Conservation (phyloP, 768 basidiomycete genomes). For the Tricholoma flavovirens region DNA sequence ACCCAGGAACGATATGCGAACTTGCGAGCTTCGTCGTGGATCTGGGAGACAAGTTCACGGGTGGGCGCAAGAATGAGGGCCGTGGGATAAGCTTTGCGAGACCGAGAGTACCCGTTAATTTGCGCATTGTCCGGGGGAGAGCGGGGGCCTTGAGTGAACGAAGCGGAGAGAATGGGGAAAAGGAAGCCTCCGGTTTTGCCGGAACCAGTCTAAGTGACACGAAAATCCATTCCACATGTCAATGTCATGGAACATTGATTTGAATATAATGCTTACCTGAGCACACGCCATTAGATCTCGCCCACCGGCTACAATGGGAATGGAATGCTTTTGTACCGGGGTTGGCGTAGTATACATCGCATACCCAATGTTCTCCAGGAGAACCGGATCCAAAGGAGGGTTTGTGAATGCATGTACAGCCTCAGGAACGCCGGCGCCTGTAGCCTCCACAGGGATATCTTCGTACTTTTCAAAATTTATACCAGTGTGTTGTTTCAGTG, state of each 20-base stretch:
- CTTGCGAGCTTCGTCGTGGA: conserved; percentile 98
- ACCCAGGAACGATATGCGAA: conserved; percentile 99
- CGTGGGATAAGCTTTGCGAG: conserved; percentile 92
- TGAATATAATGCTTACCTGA: conserved; percentile 46
- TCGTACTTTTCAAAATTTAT: conserved; percentile 99
- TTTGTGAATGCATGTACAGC: conserved; percentile 82
- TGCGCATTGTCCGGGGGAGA: conserved; percentile 53
- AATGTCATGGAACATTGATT: conserved; percentile 8
- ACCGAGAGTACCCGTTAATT: conserved; percentile 50
- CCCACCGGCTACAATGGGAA: conserved; percentile 91
- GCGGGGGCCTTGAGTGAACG: conserved; percentile 79
- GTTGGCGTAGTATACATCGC: conserved; percentile 95
- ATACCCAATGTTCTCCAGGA: conserved; percentile 90
- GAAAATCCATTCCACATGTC: neutral
- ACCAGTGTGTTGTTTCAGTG: conserved; percentile 87
- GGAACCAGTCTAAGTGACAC: conserved; percentile 81
- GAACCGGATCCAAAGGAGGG: conserved; percentile 87
- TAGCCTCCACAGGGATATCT: conserved; percentile 98
- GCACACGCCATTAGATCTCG: conserved; percentile 95
- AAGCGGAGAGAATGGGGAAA: conserved; percentile 96
- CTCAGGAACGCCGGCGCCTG: conserved; percentile 95
- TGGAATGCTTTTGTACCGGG: conserved; percentile 99
- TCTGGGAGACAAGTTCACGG: conserved; percentile 97
- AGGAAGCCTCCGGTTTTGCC: conserved; percentile 99
- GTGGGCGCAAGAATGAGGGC: conserved; percentile 98